phyloP scores from a whole-genome alignment of 345 rosid species.

The Salix udensis region DNA sequence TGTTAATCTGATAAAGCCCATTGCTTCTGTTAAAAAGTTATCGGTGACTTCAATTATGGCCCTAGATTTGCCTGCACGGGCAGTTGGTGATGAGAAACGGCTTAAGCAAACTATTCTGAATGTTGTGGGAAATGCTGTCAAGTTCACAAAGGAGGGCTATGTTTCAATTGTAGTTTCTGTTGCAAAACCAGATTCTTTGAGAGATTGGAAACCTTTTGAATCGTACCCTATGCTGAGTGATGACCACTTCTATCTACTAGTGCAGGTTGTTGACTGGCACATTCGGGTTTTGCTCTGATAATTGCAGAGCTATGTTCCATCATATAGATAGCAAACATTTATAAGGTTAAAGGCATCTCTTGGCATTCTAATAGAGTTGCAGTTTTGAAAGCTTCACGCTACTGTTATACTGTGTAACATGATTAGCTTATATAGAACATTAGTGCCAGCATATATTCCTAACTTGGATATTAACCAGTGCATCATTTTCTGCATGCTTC shows the following conservation, averaged over 20 bases:
- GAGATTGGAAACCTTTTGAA: slow-evolving; percentile 70
- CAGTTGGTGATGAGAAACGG: slow-evolving; percentile 85
- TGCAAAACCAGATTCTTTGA: slow-evolving; percentile 67
- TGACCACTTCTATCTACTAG: slow-evolving; percentile 66
- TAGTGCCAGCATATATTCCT: neutral
- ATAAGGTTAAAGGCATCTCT: slow-evolving; percentile 10
- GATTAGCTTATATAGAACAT: neutral
- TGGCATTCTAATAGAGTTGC: neutral
- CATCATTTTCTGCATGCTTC: neutral
- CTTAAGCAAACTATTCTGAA: slow-evolving; percentile 75
- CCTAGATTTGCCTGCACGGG: slow-evolving; percentile 73
- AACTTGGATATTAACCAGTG: neutral
- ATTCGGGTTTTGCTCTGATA: neutral
- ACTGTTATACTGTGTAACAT: neutral
- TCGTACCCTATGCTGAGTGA: slow-evolving; percentile 50
- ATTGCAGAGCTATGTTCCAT: neutral
- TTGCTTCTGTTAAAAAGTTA: slow-evolving; percentile 75
- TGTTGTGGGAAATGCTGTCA: slow-evolving; percentile 83
- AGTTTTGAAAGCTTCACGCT: neutral
- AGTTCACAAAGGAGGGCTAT: slow-evolving; percentile 86
- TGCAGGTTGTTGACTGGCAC: slow-evolving; percentile 55
- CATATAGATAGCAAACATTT: neutral
- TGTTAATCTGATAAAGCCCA: slow-evolving; percentile 64
- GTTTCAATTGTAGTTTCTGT: slow-evolving; percentile 66
- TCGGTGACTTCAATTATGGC: slow-evolving; percentile 53